A percentile compares a stretch with the other conserved stretches of the same genome.
Conservation (phyloP, 331 rosid genomes). For the Arachis monticola region DNA sequence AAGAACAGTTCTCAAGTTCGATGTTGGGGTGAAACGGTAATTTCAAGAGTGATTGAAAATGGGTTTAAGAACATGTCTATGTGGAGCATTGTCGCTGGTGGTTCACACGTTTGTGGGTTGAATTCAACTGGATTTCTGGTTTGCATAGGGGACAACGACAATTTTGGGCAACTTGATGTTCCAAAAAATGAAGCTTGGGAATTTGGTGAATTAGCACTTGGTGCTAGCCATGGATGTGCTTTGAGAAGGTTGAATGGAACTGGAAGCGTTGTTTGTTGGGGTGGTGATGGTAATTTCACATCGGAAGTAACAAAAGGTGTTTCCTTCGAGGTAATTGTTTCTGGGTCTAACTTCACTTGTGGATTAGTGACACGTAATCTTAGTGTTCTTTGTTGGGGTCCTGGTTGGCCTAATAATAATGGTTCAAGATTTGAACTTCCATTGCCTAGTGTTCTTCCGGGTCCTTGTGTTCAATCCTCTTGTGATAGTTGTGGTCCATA, state of each 20-base stretch:
- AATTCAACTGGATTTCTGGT: slow-evolving; percentile 59
- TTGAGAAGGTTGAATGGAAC: slow-evolving; percentile 41
- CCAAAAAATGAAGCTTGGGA: slow-evolving; percentile 56
- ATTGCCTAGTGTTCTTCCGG: slow-evolving; percentile 74
- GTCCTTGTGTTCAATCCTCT: slow-evolving; percentile 73
- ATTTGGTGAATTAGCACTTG: slow-evolving; percentile 60
- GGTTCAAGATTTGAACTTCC: slow-evolving; percentile 42
- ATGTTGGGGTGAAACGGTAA: slow-evolving; percentile 66
- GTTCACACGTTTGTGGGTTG: slow-evolving; percentile 76
- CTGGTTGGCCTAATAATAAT: slow-evolving; percentile 64
- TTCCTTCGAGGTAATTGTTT: slow-evolving; percentile 67
- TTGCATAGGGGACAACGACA: slow-evolving; percentile 60
- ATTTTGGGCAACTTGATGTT: slow-evolving; percentile 57
- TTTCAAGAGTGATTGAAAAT: slow-evolving; percentile 39
- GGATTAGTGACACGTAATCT: slow-evolving; percentile 60
- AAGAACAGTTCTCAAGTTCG: slow-evolving; percentile 34
- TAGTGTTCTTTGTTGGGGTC: slow-evolving; percentile 84
- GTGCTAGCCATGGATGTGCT: slow-evolving; percentile 77
- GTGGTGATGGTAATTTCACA: slow-evolving; percentile 55
- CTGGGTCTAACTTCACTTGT: slow-evolving; percentile 80
- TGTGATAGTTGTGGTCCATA: slow-evolving; percentile 64
- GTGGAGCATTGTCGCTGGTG: slow-evolving; percentile 69
- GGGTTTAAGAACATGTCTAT: slow-evolving; percentile 60
- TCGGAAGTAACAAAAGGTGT: slow-evolving; percentile 31
- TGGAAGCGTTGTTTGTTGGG: slow-evolving; percentile 81